Evolutionary conservation across 768 basidiomycete genomes (phyloP), one percentile per base, ranked within the genome.

Genomic region (Hericium rajendrae): DNA sequence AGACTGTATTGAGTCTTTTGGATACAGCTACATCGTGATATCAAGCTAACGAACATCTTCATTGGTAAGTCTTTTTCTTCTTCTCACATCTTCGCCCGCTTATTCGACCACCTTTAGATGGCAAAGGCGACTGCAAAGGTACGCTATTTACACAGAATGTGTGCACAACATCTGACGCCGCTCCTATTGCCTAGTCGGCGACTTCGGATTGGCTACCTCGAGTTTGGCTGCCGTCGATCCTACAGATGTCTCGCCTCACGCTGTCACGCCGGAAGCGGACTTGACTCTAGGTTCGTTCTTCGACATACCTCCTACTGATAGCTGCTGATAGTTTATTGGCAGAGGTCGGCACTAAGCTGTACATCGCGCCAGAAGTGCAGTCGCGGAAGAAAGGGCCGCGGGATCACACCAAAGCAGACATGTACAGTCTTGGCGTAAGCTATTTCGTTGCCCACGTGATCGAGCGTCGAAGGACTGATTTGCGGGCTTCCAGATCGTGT

Each of bases 21-120:
- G 32, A 10, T 46, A 38, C 54, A 83, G 81, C 70, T 91, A 54
- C 88, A 91, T 70, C 76, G 89, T 53, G 94, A 97, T 68, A 89
- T 97, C 68, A 97, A 97, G 68, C 73, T 92, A 13, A 89, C 88
- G 0, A 97, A 97, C 65, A 93, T 97, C 60, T 92, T 97, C 70
- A 91, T 95, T 52, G 91, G 91, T 91, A 62, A 32, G 79, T 68
- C n/a, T 3, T 5, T n/a, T 15, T 13, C n/a, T 12, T 28, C 55
- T 48, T 12, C 22, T 51, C 12, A 2, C 26, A 43, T 6, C 22
- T 48, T 22, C 3, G 43, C 20, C 26, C 32, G 9, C 41, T 37
- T 43, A 11, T 26, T 54, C 37, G n/a, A 50, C 38, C 62, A 18
- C n/a, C 26, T 13, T 38, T 38, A 91, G 88, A 91, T 67, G 86